Percentiles rank a stretch among this genome's conserved stretches.
These are phyloP conservation scores for Alternaria viburni DNA, from an alignment of 2,329 filamentous ascomycete species.

Conservation along the genomic window DNA sequence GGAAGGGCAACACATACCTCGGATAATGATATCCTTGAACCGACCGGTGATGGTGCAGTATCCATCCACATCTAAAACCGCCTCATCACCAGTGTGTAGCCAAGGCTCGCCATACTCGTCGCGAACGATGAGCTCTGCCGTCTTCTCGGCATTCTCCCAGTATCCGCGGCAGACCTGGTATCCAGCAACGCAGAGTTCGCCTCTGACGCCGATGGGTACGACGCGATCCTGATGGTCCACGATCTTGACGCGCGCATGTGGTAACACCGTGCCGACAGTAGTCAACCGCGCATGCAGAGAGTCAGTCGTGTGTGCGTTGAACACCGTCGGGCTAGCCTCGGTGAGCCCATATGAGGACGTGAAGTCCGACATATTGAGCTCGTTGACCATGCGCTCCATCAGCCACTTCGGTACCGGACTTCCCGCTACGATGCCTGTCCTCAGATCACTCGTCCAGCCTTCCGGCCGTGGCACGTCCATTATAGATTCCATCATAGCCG, in stretches of 20 bases:
- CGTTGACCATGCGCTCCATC: slow-evolving; percentile 73
- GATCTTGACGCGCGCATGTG: slow-evolving; percentile 77
- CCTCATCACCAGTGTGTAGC: slow-evolving; percentile 50
- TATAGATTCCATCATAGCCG: slow-evolving; percentile 80
- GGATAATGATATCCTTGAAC: slow-evolving; percentile 81
- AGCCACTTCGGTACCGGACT: slow-evolving; percentile 76
- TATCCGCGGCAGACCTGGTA: slow-evolving; percentile 74
- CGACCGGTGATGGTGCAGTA: slow-evolving; percentile 76
- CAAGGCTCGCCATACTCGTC: slow-evolving; percentile 63
- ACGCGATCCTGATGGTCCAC: slow-evolving; percentile 70
- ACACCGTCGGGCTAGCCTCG: slow-evolving; percentile 79
- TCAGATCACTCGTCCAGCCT: slow-evolving; percentile 56
- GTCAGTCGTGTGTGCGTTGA: slow-evolving; percentile 79
- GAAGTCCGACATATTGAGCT: slow-evolving; percentile 78
- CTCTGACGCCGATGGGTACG: slow-evolving; percentile 70
- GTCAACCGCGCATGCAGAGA: slow-evolving; percentile 69
- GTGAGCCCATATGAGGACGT: slow-evolving; percentile 66
- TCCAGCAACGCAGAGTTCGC: slow-evolving; percentile 79
- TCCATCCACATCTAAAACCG: slow-evolving; percentile 51
- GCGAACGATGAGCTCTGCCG: slow-evolving; percentile 71
- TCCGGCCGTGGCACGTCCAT: slow-evolving; percentile 57
- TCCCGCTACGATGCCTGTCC: slow-evolving; percentile 81
- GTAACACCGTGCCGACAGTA: slow-evolving; percentile 78
- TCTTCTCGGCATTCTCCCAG: slow-evolving; percentile 75
- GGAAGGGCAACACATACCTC: slow-evolving; percentile 54